These are phyloP conservation scores for Phytophthora sp. DNA, from an alignment of 352 stramenopile genomes.

Conservation along the genomic window DNA sequence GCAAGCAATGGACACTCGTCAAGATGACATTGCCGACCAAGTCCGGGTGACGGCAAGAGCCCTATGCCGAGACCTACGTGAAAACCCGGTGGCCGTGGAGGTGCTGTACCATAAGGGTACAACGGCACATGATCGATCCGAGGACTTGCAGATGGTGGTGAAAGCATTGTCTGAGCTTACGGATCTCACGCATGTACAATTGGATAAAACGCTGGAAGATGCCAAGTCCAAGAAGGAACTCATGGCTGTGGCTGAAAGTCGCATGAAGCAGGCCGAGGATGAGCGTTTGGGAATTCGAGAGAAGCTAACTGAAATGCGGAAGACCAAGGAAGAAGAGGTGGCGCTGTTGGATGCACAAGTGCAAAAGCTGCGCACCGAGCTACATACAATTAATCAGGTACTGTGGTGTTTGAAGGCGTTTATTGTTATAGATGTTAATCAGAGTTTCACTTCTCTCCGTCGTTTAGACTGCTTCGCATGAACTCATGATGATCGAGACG, in stretches of 20 bases:
- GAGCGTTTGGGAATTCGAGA: conserved; percentile 77
- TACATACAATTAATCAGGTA: conserved; percentile 78
- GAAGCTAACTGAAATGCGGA: conserved; percentile 78
- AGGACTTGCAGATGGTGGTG: conserved; percentile 77
- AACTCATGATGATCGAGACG: conserved; percentile 76
- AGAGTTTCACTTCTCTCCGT: neutral
- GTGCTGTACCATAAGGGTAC: conserved; percentile 76
- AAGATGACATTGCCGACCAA: conserved; percentile 82
- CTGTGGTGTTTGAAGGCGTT: neutral
- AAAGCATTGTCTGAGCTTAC: conserved; percentile 83
- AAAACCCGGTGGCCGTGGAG: conserved; percentile 76
- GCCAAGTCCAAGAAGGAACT: conserved; percentile 85
- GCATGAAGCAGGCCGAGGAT: conserved; percentile 85
- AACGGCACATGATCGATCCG: conserved; percentile 55
- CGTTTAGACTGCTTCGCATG: conserved; percentile 59
- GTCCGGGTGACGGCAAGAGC: conserved; percentile 66
- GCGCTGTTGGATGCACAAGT: conserved; percentile 80
- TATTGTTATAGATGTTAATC: neutral
- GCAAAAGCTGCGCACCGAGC: conserved; percentile 81
- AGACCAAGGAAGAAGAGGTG: conserved; percentile 85
- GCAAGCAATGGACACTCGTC: conserved; percentile 61
- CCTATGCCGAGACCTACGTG: conserved; percentile 74
- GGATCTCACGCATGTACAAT: conserved; percentile 73
- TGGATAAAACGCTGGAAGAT: conserved; percentile 89
- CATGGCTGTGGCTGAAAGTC: conserved; percentile 74